A percentile compares a stretch with the other conserved stretches of the same genome.
Evolutionary conservation across 2,329 filamentous ascomycete genomes (phyloP).

Genomic region (Cladorrhinum sp.): DNA sequence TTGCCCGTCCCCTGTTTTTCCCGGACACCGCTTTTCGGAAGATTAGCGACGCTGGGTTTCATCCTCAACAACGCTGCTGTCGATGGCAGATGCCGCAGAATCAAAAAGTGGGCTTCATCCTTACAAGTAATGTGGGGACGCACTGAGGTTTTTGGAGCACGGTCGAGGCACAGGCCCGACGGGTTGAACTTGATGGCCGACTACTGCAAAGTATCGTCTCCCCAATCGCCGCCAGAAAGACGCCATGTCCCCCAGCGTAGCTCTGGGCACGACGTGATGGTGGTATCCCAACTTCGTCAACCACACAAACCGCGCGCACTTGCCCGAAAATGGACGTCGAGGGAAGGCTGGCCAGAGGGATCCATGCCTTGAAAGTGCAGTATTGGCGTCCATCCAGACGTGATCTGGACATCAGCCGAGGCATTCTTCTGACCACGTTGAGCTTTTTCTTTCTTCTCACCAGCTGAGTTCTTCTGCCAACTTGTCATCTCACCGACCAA

Average conservation of each 20-base stretch:
- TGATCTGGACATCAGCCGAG: conserved; percentile 5
- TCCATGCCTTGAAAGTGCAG: conserved; percentile 18
- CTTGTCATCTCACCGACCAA: neutral
- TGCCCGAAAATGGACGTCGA: conserved; percentile 15
- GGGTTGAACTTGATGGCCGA: neutral
- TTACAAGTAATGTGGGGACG: conserved; percentile 11
- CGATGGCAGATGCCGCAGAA: conserved; percentile 6
- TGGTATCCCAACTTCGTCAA: conserved; percentile 1
- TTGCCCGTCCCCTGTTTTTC: neutral
- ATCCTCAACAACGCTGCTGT: conserved; percentile 11
- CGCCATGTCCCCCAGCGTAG: conserved; percentile 12
- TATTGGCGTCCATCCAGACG: conserved; percentile 7
- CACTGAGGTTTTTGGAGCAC: neutral
- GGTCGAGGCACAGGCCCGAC: conserved; percentile 6
- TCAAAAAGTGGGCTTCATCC: conserved; percentile 4
- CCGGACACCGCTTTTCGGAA: conserved; percentile 13
- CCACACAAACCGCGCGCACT: conserved; percentile 14
- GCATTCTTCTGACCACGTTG: conserved; percentile 6
- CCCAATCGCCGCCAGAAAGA: too few relatives aligned
- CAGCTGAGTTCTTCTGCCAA: neutral
- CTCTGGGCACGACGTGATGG: conserved; percentile 15
- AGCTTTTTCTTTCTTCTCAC: neutral
- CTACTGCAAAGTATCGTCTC: too few relatives aligned
- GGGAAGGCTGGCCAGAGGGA: conserved; percentile 10
- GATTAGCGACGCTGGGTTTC: conserved; percentile 15